Base-by-base conservation (phyloP, 1,284 basidiomycete genomes). In the Ganoderma boninense region DNA sequence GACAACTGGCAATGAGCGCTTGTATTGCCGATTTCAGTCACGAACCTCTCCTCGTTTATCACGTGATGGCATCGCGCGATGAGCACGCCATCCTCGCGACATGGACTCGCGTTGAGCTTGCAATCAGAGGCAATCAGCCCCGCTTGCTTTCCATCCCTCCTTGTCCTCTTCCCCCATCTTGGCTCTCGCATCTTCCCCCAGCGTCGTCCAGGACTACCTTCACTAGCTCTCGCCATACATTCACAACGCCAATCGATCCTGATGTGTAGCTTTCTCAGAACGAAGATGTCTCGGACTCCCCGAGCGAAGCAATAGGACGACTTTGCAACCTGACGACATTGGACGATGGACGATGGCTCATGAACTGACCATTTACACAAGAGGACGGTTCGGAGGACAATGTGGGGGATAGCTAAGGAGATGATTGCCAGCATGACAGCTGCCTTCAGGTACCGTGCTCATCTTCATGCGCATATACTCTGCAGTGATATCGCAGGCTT, bases 21-120 rank as follows among this genome's bases (percentile, higher is more conserved):
- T 57, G 14, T 16, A 26, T 32, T 32, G 29, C 54, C 54, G 23
- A 18, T 40, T 29, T 23, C n/a, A 14, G n/a, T 20, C 40, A 42
- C 59, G 29, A 2, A 38, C 57, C 2, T 5, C 10, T 35, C 2
- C 4, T 18, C 5, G 11, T 1, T 1, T 18, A 6, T 23, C 73
- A 73, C 69, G 74, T 75, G 75, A 73, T 54, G 11, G 65, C 2
- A 67, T 76, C 52, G 76, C 74, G 75, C 76, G 66, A 76, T 71
- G 75, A 77, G 74, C 74, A 76, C 77, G 77, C 77, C 75, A 78
- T 77, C 75, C 71, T 62, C 64, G 46, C 65, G 63, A 49, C 29
- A 64, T 65, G 66, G n/a, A 7, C 44, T 14, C 10, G 32, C 49
- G 16, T 32, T 18, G 49, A 14, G 23, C n/a, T n/a, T n/a, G n/a